Conservation (phyloP, 495 filamentous ascomycete genomes). For the Evernia prunastri region DNA sequence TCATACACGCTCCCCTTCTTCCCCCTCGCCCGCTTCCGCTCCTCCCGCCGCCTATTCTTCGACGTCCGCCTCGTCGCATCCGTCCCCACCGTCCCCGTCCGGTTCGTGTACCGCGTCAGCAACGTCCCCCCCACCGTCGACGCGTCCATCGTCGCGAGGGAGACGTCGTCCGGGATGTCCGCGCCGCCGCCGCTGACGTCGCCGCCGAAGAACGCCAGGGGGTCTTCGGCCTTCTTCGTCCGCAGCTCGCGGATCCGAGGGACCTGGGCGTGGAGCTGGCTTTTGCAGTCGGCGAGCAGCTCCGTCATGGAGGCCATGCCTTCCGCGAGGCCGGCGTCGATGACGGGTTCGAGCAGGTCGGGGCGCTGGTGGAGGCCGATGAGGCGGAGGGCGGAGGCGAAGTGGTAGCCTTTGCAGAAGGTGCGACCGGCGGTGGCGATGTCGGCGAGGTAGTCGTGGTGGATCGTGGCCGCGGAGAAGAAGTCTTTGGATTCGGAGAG, state of each 20-base stretch:
- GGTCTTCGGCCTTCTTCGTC: constrained; percentile 70
- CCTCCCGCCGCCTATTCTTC: constrained; percentile 77
- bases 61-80: constrained; percentile 63
- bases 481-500: constrained; percentile 78
- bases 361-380: constrained; percentile 45
- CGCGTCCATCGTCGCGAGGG: constrained; percentile 76
- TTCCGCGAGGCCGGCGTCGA: constrained; percentile 74
- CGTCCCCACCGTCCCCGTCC: constrained; percentile 56
- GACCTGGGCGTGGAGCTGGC: constrained; percentile 74
- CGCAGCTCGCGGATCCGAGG: constrained; percentile 78
- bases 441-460: constrained; percentile 72
- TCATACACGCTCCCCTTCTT: constrained; percentile 97
- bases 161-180: constrained; percentile 86
- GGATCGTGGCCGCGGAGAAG: constrained; percentile 66
- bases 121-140: constrained; percentile 65
- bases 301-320: constrained; percentile 73
- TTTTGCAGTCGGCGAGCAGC: constrained; percentile 83
- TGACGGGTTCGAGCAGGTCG: constrained; percentile 47
- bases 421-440: constrained; percentile 57
- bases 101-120: constrained; percentile 86
- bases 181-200: constrained; percentile 45
- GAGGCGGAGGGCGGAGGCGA: constrained; percentile 75
- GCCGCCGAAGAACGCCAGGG: constrained; percentile 70
- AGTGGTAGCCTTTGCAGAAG: constrained; percentile 77
- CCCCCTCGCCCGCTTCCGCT: constrained; percentile 88